Conservation (phyloP, 2,329 filamentous ascomycete species). For the Eutypella sp. region DNA sequence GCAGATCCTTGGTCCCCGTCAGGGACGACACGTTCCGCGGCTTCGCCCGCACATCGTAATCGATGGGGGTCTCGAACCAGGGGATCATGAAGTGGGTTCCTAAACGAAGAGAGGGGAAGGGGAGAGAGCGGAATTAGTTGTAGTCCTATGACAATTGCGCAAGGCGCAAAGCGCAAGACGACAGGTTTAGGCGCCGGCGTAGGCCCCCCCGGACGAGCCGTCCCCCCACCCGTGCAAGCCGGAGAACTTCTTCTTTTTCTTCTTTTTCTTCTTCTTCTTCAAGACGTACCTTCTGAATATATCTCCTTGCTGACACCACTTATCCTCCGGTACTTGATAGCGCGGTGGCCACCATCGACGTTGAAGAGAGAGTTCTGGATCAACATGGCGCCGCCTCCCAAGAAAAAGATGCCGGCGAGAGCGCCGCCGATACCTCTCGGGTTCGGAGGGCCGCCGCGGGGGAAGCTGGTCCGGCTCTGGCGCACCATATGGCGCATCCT, state of each 20-base stretch:
- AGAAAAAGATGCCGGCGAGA: constrained; percentile 36
- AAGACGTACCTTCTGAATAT: constrained; percentile 74
- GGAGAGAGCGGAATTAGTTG: constrained; percentile 4
- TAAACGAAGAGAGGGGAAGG: constrained; percentile 27
- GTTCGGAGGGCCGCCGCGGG: constrained; percentile 38
- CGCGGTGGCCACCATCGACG: constrained; percentile 96
- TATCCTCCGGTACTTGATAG: constrained; percentile 95
- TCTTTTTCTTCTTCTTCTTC: no score
- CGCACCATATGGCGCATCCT: constrained; percentile 21
- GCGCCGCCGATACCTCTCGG: constrained; percentile 31
- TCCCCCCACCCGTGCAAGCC: no score
- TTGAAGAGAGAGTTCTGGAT: constrained; percentile 63
- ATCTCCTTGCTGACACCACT: constrained; percentile 95
- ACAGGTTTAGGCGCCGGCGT: no score
- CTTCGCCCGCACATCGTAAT: constrained; percentile 97
- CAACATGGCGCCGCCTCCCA: constrained; percentile 46
- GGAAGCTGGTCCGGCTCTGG: constrained; percentile 35
- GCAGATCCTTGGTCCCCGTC: constrained; percentile 96
- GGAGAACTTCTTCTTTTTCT: no score
- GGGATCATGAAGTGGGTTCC: constrained; percentile 91
- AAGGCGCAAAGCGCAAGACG: no score
- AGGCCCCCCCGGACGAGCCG: no score
- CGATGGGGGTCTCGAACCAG: constrained; percentile 95
- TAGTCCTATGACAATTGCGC: no score
- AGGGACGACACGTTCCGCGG: constrained; percentile 94